Evolutionary conservation across 2,329 filamentous ascomycete genomes (phyloP), one percentile per base, ranked within the genome.

Genomic region (Arachnomyces sp.): DNA sequence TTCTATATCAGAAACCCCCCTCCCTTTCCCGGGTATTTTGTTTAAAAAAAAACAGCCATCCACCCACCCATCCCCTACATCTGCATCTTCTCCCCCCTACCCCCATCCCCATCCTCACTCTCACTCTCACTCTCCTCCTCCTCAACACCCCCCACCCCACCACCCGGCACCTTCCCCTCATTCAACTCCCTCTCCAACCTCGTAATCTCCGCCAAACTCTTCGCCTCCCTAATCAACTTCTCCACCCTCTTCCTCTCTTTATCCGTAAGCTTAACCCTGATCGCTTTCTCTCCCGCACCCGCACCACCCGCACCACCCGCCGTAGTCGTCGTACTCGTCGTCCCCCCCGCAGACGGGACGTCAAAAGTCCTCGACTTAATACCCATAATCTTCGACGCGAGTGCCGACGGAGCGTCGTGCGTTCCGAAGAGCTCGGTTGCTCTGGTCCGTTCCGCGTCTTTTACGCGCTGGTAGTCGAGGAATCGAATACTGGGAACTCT

Each of bases 401-500:
- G 71, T 8, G 83, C 81, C 0, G 88, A 87, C 1, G 90, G 92
- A 58, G 84, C 78, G 38, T 83, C 77, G 3, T 44, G 45, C 2
- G 83, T 86, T 38, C 93, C 93, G 56, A 96, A 96, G 2, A 98
- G 71, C 62, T 90, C 82, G 13, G 67, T 72, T 0, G 87, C 87
- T 52, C 80, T 76, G 48, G 77, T 68, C 33, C 89, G 79, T 72
- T 98, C 92, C 0, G 75, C 79, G 48, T 92, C 79, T 64, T 87
- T 93, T 36, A 98, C 88, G 65, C 94, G 94, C 52, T 79, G 74
- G 60, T 87, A 95, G 65, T 98, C 92, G 36, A 98, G 74, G 64
- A 94, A 96, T 33, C 90, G 81, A 32, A 98, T 79, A 3, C 73
- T 75, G 1, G 87, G 88, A 59, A 84, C 86, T 47, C 82, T 78